Evolutionary conservation across 306 rosid genomes (phyloP), one percentile per base, ranked within the genome.

Genomic region (Gleditsia sinensis): DNA sequence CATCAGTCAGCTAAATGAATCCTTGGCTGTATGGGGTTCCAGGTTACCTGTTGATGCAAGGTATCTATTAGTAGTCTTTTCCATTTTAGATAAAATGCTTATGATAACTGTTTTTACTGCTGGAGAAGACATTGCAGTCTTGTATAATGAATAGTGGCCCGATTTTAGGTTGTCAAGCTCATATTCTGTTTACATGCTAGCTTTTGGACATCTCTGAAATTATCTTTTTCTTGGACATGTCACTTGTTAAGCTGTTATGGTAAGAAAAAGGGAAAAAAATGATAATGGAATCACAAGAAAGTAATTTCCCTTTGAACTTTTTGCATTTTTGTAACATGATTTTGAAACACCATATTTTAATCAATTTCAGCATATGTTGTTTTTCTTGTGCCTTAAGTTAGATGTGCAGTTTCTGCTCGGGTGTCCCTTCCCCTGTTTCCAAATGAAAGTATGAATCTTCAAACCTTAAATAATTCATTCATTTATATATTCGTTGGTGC

Each of bases 1-100:
- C 72, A 71, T 94, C 71, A 77, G 87, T 81, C 92, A 83, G 72
- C 82, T 94, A 76, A 88, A 91, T 57, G 87, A 77, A 75, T 94
- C 97, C 67, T 78, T 91, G 89, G 89, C 87, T 48, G 91, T 91
- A 78, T 94, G 94, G 96, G 90, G 93, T 75, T 69, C 61, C 82
- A 87, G 87, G 78, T 76, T 94, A 69, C 93, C 94, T 17, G 83
- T 83, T 65, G 97, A 88, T 42, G 87, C 91, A 75, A 91, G 97
- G 98, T 94, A 90, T 60, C 56, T 60, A 66, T 68, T 7, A 12
- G 39, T 46, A 56, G 8, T 50, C 76, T 51, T 83, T 68, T 57
- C 20, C 2, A 5, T 54, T 24, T 50, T 43, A n/a, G 30, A 56
- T 74, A 78, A 56, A 69, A 23, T 71, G 9, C 49, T 55, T 69